Evolutionary conservation across 2,329 filamentous ascomycete genomes (phyloP).

Genomic region (Cytospora leucostoma): DNA sequence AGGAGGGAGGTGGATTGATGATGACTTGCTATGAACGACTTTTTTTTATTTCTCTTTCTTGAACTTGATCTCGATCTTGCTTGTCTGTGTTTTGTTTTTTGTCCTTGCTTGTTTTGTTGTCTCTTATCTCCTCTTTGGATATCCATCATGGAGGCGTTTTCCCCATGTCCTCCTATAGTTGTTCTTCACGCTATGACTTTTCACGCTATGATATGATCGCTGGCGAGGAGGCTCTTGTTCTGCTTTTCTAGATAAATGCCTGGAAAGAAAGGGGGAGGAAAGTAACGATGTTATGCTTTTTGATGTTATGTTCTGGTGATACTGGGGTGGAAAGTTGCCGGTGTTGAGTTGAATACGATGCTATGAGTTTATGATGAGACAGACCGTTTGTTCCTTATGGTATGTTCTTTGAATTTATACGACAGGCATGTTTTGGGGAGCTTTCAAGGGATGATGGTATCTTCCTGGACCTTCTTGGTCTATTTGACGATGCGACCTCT

Average conservation of each 20-base stretch:
- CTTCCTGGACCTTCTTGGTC: not conserved
- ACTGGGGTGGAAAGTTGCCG: not conserved
- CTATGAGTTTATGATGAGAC: too few species aligned
- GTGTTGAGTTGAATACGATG: too few species aligned
- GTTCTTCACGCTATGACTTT: not conserved
- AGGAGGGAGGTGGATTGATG: slow-evolving; percentile 22
- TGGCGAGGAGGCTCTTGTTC: slow-evolving; percentile 9
- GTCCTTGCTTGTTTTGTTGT: not conserved
- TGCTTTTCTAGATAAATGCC: slow-evolving; percentile 15
- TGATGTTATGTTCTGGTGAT: not conserved
- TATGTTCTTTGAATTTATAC: slow-evolving; percentile 6
- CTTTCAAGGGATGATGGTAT: not conserved
- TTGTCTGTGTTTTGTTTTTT: not conserved
- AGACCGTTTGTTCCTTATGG: not conserved
- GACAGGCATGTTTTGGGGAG: slow-evolving; percentile 9
- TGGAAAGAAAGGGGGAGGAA: not conserved
- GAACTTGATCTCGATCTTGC: not conserved
- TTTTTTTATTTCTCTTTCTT: not conserved
- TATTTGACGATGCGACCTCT: too few species aligned
- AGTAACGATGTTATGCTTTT: not conserved
- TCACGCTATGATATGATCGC: slow-evolving; percentile 9
- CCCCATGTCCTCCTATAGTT: not conserved
- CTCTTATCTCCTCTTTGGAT: not conserved
- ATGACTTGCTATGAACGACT: slow-evolving; percentile 16
- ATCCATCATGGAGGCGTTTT: slow-evolving; percentile 8